phyloP scores from a whole-genome alignment of 306 rosid species.

The Vicia faba region DNA sequence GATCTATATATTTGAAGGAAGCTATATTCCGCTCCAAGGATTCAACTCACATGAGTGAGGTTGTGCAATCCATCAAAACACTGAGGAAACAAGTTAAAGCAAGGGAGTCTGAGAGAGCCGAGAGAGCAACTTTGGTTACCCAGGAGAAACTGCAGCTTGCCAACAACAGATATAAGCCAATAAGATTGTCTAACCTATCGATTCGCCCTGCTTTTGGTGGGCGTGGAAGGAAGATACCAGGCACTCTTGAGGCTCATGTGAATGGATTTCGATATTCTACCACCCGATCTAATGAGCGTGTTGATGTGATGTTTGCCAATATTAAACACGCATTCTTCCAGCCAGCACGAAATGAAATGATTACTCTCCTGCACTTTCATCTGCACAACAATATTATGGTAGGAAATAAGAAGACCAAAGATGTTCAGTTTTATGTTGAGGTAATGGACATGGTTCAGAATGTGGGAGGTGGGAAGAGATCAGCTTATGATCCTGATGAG shows the following conservation, averaged over 20 bases:
- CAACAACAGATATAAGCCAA: constrained; percentile 82
- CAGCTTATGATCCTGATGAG: constrained; percentile 94
- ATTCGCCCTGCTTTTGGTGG: constrained; percentile 92
- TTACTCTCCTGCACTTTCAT: constrained; percentile 89
- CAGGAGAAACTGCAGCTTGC: constrained; percentile 94
- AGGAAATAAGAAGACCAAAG: constrained; percentile 92
- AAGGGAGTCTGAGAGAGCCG: constrained; percentile 95
- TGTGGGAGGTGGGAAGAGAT: constrained; percentile 83
- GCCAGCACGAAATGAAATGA: constrained; percentile 99
- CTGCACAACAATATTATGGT: constrained; percentile 95
- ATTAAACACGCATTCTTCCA: constrained; percentile 91
- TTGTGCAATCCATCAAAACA: constrained; percentile 80
- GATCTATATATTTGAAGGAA: constrained; percentile 85
- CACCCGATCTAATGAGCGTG: constrained; percentile 79
- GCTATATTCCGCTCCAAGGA: constrained; percentile 93
- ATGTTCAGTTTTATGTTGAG: constrained; percentile 86
- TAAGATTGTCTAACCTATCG: constrained; percentile 80
- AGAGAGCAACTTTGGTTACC: constrained; percentile 90
- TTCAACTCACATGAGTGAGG: constrained; percentile 79
- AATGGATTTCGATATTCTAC: constrained; percentile 93
- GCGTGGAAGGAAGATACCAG: constrained; percentile 89
- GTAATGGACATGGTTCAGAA: constrained; percentile 95
- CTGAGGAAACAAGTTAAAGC: constrained; percentile 78
- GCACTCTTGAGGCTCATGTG: constrained; percentile 84
- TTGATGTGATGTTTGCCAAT: constrained; percentile 75